Percentiles rank a stretch among this genome's conserved stretches.
These are phyloP conservation scores for Heimioporus punctisporus DNA, from an alignment of 1,284 basidiomycete genomes.

Conservation along the genomic window DNA sequence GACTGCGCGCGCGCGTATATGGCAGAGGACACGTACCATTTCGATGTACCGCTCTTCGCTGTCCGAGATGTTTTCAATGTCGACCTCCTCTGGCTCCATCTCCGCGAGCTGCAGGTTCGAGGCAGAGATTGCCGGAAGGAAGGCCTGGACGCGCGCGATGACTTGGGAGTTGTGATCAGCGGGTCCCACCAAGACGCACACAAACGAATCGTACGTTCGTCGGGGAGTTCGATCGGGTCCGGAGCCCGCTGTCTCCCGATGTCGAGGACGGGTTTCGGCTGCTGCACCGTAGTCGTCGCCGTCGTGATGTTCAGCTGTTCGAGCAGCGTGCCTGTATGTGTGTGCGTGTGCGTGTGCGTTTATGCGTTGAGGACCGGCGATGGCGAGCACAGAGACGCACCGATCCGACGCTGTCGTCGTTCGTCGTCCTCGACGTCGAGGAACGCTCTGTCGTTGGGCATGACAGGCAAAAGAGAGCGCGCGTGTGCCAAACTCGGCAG, in stretches of 20 bases:
- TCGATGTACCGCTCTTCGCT: slow-evolving; percentile 57
- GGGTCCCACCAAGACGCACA: neutral
- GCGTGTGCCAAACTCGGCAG: slow-evolving; percentile 15
- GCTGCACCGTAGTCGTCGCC: neutral
- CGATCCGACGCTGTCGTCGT: slow-evolving; percentile 29
- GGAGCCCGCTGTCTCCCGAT: slow-evolving; percentile 14
- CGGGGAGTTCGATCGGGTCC: slow-evolving; percentile 25
- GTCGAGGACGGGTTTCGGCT: slow-evolving; percentile 9
- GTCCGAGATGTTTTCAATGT: slow-evolving; percentile 60
- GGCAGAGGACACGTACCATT: slow-evolving; percentile 49
- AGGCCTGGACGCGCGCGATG: slow-evolving; percentile 60
- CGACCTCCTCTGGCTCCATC: slow-evolving; percentile 54
- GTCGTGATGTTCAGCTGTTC: slow-evolving; percentile 23
- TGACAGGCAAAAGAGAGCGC: slow-evolving; percentile 2
- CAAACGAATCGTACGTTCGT: slow-evolving; percentile 33
- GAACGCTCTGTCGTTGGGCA: slow-evolving; percentile 9
- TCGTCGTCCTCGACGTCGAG: slow-evolving; percentile 41
- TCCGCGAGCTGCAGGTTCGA: slow-evolving; percentile 57
- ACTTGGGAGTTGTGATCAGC: slow-evolving; percentile 38
- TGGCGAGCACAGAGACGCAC: slow-evolving; percentile 18
- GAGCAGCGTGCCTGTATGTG: slow-evolving; percentile 27
- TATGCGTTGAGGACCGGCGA: neutral
- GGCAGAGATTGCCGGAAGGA: slow-evolving; percentile 63
- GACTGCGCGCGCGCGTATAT: neutral
- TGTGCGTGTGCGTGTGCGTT: no score